Evolutionary conservation across 192 early-diverging fungal genomes (phyloP).

Genomic region (Podila clonocystis): DNA sequence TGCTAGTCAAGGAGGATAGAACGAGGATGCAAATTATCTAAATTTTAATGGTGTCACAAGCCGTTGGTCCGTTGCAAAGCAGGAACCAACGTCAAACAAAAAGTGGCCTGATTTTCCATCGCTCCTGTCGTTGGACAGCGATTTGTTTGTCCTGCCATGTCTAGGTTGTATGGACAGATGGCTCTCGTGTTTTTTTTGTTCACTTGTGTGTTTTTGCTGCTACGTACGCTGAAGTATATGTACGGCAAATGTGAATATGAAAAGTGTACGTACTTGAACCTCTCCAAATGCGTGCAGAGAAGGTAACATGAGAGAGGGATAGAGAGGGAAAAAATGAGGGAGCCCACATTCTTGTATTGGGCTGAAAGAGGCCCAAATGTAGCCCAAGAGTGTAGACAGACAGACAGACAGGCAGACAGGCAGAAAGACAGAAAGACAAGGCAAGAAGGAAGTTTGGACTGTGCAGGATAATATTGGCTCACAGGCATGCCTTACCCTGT

Average conservation of each 20-base stretch:
- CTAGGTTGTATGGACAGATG: not conserved
- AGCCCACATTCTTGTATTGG: not conserved
- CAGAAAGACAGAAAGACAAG: too few relatives aligned
- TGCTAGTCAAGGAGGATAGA: not conserved
- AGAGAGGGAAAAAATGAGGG: not conserved
- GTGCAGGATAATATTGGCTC: too few relatives aligned
- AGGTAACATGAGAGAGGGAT: not conserved
- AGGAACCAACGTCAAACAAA: not conserved
- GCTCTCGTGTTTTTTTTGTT: not conserved
- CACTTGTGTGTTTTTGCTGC: not conserved
- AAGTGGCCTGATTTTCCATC: constrained; percentile 10
- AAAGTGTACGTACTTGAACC: not conserved
- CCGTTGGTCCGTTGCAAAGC: not conserved
- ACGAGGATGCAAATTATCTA: not conserved
- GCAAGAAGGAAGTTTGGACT: too few relatives aligned
- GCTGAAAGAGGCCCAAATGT: too few relatives aligned
- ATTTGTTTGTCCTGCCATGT: not conserved
- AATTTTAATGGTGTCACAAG: not conserved
- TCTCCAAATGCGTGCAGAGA: not conserved
- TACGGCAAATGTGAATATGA: not conserved
- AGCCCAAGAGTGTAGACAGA: too few relatives aligned
- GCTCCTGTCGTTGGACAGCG: not conserved
- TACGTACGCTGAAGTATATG: not conserved
- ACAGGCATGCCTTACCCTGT: too few relatives aligned
- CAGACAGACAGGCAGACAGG: too few relatives aligned